phyloP scores from a whole-genome alignment of 2,329 filamentous ascomycete genomes.

The Colletotrichum sojae region DNA sequence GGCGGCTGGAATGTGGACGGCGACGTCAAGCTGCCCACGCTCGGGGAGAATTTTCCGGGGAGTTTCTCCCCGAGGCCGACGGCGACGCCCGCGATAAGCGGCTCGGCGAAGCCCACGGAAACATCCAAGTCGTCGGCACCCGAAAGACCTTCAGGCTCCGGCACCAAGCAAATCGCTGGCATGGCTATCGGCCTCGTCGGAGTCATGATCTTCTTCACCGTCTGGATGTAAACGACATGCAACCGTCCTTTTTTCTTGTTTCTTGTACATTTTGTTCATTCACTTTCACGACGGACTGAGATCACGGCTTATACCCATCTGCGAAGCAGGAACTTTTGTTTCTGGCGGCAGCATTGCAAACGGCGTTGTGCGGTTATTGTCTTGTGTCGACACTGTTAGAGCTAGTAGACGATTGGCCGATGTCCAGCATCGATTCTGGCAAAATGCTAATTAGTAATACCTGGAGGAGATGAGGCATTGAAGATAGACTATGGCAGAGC shows the following conservation, averaged over 20 bases:
- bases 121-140: slow-evolving; percentile 49
- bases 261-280: slow-evolving; percentile 31
- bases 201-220: slow-evolving; percentile 67
- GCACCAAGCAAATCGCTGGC: slow-evolving; percentile 62
- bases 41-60: slow-evolving; percentile 68
- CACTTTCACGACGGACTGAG: slow-evolving; percentile 26
- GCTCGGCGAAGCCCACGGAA: slow-evolving; percentile 48
- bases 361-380: slow-evolving; percentile 19
- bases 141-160: slow-evolving; percentile 53
- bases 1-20: slow-evolving; percentile 81
- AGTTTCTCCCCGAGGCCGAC: slow-evolving; percentile 41
- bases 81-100: not conserved
- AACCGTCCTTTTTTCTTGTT: slow-evolving; percentile 17
- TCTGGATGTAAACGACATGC: slow-evolving; percentile 58
- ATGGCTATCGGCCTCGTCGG: slow-evolving; percentile 64
- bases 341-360: slow-evolving; percentile 25
- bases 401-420: not conserved
- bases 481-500: slow-evolving; percentile 4
- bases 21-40: slow-evolving; percentile 76
- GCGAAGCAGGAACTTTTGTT: slow-evolving; percentile 18
- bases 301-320: slow-evolving; percentile 36
- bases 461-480: not conserved
- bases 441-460: slow-evolving; percentile 25
- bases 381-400: not conserved
- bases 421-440: not conserved